These are phyloP conservation scores for Magnusiomyces suaveolens DNA, from an alignment of 1,139 yeast species.

Conservation along the genomic window DNA sequence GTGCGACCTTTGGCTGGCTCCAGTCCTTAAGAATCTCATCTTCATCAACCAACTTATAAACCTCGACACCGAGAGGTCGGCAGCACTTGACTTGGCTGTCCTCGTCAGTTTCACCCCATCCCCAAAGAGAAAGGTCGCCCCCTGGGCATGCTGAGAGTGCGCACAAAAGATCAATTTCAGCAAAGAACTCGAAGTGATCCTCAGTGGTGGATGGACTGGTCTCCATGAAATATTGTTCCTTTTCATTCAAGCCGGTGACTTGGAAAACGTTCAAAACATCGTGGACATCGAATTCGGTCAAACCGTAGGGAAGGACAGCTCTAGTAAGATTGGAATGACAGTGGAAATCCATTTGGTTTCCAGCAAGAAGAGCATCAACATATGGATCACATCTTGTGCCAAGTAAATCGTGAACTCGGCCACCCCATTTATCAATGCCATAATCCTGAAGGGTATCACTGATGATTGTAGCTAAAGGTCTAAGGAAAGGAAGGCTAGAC, in stretches of 20 bases:
- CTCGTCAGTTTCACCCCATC: slow-evolving; percentile 49
- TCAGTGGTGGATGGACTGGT: slow-evolving; percentile 51
- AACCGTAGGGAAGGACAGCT: slow-evolving; percentile 49
- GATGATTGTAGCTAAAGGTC: slow-evolving; percentile 56
- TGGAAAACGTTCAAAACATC: slow-evolving; percentile 63
- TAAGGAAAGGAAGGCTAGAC: slow-evolving; percentile 53
- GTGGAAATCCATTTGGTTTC: slow-evolving; percentile 56
- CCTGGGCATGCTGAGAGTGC: slow-evolving; percentile 67
- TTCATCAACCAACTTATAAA: slow-evolving; percentile 42
- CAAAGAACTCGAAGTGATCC: slow-evolving; percentile 58
- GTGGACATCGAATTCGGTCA: slow-evolving; percentile 57
- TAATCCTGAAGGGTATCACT: slow-evolving; percentile 49
- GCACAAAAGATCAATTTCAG: slow-evolving; percentile 54
- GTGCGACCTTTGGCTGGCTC: slow-evolving; percentile 43
- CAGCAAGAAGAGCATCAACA: slow-evolving; percentile 53
- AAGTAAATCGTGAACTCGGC: slow-evolving; percentile 54
- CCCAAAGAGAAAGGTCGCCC: slow-evolving; percentile 61
- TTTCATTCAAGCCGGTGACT: slow-evolving; percentile 55
- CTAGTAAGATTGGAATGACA: slow-evolving; percentile 57
- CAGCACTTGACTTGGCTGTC: slow-evolving; percentile 46
- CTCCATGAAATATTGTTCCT: slow-evolving; percentile 63
- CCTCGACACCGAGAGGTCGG: slow-evolving; percentile 54
- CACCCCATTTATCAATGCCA: slow-evolving; percentile 54
- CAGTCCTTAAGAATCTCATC: slow-evolving; percentile 39
- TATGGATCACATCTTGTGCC: slow-evolving; percentile 66